Conservation (phyloP, 1,284 basidiomycete genomes). For the Anthracocystis walkeri region DNA sequence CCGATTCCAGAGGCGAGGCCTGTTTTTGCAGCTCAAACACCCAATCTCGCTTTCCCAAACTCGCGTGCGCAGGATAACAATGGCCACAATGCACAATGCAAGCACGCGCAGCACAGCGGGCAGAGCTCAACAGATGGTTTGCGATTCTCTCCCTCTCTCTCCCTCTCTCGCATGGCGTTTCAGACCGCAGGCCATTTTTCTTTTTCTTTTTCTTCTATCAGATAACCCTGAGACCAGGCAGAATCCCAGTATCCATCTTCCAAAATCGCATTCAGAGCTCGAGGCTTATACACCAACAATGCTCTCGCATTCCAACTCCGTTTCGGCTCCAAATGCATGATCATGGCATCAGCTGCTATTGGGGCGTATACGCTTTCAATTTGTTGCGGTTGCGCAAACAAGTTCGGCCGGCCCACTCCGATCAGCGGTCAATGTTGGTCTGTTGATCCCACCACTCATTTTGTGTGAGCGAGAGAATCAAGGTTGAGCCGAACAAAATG, state of each 20-base stretch:
- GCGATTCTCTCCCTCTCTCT: too few relatives aligned
- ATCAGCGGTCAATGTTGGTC: not conserved
- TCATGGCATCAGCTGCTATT: not conserved
- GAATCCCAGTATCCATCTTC: not conserved
- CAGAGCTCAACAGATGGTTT: conserved; percentile 6
- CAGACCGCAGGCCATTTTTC: not conserved
- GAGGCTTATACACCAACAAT: too few relatives aligned
- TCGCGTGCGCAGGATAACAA: conserved; percentile 8
- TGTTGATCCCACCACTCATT: not conserved
- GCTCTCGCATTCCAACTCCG: not conserved
- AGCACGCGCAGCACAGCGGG: not conserved
- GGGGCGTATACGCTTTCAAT: not conserved
- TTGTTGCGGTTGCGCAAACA: not conserved
- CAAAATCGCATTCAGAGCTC: not conserved
- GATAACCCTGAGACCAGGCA: conserved; percentile 12
- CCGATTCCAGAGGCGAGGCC: not conserved
- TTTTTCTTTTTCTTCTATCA: conserved; percentile 11
- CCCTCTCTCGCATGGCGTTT: conserved; percentile 1
- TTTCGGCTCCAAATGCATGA: conserved; percentile 1
- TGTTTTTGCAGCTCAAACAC: not conserved
- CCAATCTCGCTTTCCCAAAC: not conserved
- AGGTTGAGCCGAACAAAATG: not conserved
- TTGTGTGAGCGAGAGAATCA: not conserved
- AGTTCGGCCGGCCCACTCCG: conserved; percentile 11
- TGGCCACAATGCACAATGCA: not conserved